Base-by-base conservation (phyloP, 805 yeast species). In the Metschnikowia santaceciliae region DNA sequence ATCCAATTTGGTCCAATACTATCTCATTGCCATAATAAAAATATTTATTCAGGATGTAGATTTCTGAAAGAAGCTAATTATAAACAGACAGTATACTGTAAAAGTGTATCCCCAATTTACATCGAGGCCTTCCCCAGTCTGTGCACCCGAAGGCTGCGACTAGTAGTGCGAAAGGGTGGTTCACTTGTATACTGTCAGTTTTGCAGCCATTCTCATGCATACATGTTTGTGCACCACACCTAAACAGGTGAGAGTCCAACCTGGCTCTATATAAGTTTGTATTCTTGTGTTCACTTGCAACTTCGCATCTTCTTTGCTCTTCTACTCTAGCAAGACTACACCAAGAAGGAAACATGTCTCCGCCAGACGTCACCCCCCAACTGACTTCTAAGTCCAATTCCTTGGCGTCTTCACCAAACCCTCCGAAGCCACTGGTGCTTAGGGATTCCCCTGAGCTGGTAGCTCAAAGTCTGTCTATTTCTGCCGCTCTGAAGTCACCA, bases 321-420 rank as follows among this genome's bases (percentile, higher is more conserved):
- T 42, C n/a, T 23, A 14, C 26, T 42, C 4, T 32, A 33, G 23
- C 45, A 32, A 32, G 19, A 2, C 14, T 20, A 17, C 2, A 32
- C 38, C 32, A 32, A 35, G 47, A 17, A 32, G 40, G 22, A 17
- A 22, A 33, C 20, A 44, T 44, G 47, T 32, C 40, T 35, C 41
- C 47, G 33, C 26, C 47, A 44, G 47, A 44, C 32, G 6, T 41
- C 34, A 36, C 23, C 26, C 34, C 39, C 33, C 47, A 44, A 36
- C 47, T 35, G 40, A 39, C 47, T 23, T 23, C 41, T 7, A 36
- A 22, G 34, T 11, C 47, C 47, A 36, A 7, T 26, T 35, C 47
- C 13, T 35, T 26, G 23, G 41, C 47, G 2, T 19, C 47, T 26
- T 44, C 47, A 5, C 47, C 47, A 14, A 44, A 44, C 20, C 20